phyloP scores from a whole-genome alignment of 2,329 filamentous ascomycete species.

The Dactylellina cionopaga region DNA sequence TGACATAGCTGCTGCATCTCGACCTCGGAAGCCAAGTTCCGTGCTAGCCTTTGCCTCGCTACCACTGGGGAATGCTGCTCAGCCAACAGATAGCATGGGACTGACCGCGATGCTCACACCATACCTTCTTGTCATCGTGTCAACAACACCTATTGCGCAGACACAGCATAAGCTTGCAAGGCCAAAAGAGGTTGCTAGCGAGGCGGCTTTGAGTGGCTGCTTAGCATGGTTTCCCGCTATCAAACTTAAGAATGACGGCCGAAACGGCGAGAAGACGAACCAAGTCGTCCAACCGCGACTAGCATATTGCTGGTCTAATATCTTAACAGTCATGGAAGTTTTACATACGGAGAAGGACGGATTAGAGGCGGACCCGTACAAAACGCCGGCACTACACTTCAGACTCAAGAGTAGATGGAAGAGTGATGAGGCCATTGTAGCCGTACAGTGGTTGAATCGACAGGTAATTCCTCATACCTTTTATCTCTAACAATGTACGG shows the following conservation, averaged over 20 bases:
- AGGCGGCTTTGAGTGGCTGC: constrained; percentile 91
- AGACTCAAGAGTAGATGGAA: constrained; percentile 86
- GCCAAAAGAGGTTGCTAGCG: constrained; percentile 88
- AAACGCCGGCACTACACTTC: constrained; percentile 81
- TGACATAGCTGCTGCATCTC: constrained; percentile 70
- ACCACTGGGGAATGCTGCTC: constrained; percentile 92
- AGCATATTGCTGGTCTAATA: constrained; percentile 97
- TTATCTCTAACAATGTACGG: not conserved
- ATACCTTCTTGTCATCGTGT: constrained; percentile 94
- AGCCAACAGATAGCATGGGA: constrained; percentile 85
- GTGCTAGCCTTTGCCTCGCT: constrained; percentile 90
- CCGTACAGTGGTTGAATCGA: constrained; percentile 91
- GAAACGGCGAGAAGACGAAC: constrained; percentile 73
- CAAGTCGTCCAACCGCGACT: constrained; percentile 83
- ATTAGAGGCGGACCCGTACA: constrained; percentile 73
- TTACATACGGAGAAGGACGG: constrained; percentile 73
- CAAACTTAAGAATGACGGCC: constrained; percentile 75
- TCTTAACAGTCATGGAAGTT: constrained; percentile 86
- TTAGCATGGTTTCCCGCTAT: constrained; percentile 98
- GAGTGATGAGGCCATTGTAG: constrained; percentile 93
- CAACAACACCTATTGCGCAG: constrained; percentile 93
- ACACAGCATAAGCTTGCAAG: constrained; percentile 93
- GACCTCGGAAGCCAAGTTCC: constrained; percentile 86
- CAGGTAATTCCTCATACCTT: constrained; percentile 53
- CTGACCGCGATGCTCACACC: constrained; percentile 95